A percentile compares a stretch with the other conserved stretches of the same genome.
These are phyloP conservation scores for Heterobasidion occidentale DNA, from an alignment of 1,284 basidiomycete genomes.

Conservation along the genomic window DNA sequence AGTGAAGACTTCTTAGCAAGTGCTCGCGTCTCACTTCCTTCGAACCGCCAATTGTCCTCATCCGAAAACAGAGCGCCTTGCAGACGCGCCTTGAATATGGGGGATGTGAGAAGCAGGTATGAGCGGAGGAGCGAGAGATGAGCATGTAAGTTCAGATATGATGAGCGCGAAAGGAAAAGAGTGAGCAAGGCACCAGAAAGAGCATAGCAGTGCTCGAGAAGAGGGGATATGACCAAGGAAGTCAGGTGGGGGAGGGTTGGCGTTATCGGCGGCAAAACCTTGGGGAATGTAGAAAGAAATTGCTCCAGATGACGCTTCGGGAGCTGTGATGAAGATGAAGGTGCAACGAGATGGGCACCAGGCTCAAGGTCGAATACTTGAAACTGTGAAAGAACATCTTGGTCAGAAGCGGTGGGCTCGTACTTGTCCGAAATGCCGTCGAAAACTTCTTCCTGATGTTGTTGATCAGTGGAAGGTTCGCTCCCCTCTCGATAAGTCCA, in stretches of 20 bases:
- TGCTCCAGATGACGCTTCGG: conserved; percentile 23
- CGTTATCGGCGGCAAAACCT: conserved; percentile 45
- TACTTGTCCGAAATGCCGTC: neutral
- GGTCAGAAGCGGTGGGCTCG: neutral
- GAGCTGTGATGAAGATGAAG: conserved; percentile 14
- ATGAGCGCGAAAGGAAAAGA: conserved; percentile 47
- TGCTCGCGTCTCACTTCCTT: conserved; percentile 13
- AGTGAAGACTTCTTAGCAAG: conserved; percentile 18
- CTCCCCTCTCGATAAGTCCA: conserved; percentile 20
- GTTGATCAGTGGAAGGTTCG: neutral
- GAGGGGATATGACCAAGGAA: conserved; percentile 47
- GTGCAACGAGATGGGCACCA: conserved; percentile 27
- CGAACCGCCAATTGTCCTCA: conserved; percentile 36
- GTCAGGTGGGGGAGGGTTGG: conserved; percentile 57
- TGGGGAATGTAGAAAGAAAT: conserved; percentile 53
- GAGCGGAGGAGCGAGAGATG: conserved; percentile 63
- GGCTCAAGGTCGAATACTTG: conserved; percentile 61
- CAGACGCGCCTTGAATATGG: conserved; percentile 58
- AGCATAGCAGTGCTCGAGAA: conserved; percentile 45
- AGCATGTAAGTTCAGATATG: conserved; percentile 46
- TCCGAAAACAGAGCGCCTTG: conserved; percentile 64
- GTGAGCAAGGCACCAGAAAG: conserved; percentile 56
- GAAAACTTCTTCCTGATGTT: neutral
- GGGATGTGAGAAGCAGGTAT: conserved; percentile 59
- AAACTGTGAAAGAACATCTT: conserved; percentile 34